A percentile compares a stretch with the other conserved stretches of the same genome.
Conservation (phyloP, 2,329 filamentous ascomycete genomes). For the Bipolaris bicolor region DNA sequence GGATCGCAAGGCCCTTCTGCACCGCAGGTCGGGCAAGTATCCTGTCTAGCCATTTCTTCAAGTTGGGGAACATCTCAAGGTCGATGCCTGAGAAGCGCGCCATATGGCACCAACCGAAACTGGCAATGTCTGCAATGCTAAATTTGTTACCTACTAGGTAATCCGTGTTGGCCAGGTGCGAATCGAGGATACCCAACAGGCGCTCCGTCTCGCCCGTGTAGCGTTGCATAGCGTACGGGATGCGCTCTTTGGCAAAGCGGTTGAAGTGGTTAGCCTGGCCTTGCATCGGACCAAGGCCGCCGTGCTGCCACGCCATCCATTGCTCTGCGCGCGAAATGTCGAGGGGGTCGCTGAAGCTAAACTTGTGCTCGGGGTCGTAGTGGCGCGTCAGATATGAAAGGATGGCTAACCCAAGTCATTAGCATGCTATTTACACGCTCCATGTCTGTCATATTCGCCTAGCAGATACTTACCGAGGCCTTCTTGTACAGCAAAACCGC, state of each 20-base stretch:
- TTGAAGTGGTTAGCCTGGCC: conserved; percentile 51
- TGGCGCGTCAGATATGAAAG: conserved; percentile 53
- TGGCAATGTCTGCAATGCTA: conserved; percentile 55
- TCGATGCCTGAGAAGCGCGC: conserved; percentile 51
- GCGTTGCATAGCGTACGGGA: conserved; percentile 54
- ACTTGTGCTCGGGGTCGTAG: conserved; percentile 56
- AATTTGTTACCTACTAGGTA: conserved; percentile 56
- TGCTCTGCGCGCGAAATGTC: conserved; percentile 59
- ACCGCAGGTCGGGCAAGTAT: conserved; percentile 52
- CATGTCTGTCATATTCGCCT: neutral
- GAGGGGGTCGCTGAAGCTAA: conserved; percentile 55
- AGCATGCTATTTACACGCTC: neutral
- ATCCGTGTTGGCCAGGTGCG: conserved; percentile 48
- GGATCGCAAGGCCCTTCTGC: conserved; percentile 48
- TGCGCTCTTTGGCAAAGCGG: conserved; percentile 52
- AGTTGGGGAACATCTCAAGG: conserved; percentile 51
- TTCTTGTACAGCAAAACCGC: conserved; percentile 60
- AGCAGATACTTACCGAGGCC: conserved; percentile 40
- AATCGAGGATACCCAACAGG: conserved; percentile 54
- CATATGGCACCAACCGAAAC: conserved; percentile 54
- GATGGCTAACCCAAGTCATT: conserved; percentile 42
- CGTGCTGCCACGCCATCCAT: conserved; percentile 67
- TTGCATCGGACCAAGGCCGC: conserved; percentile 53
- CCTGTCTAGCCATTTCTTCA: conserved; percentile 54
- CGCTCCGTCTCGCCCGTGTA: conserved; percentile 57